A percentile compares a stretch with the other conserved stretches of the same genome.
phyloP scores from a whole-genome alignment of 495 filamentous ascomycete genomes.

The Oidiodendron maius region DNA sequence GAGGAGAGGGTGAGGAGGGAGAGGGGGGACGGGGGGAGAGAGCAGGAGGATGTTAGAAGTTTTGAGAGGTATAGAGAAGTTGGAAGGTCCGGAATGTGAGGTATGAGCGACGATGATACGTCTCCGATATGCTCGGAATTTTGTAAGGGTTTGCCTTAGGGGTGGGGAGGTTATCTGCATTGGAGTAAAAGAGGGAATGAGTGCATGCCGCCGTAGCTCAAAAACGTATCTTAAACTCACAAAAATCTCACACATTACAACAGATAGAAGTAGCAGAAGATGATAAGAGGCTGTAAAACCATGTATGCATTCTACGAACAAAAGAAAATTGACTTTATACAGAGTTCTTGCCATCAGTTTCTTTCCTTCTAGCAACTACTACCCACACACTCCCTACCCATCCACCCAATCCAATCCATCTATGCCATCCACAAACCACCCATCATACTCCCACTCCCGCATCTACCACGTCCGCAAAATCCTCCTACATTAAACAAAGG shows the following conservation, averaged over 20 bases:
- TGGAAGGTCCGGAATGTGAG: slow-evolving; percentile 38
- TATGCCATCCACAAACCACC: no score
- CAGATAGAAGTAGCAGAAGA: no score
- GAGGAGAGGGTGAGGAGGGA: slow-evolving; percentile 6
- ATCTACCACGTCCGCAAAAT: no score
- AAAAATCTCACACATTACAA: no score
- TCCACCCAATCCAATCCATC: neutral
- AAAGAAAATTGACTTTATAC: slow-evolving; percentile 10
- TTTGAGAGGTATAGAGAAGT: slow-evolving; percentile 36
- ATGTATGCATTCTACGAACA: neutral
- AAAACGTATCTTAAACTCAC: no score
- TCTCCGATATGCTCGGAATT: slow-evolving; percentile 1
- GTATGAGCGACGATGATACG: neutral
- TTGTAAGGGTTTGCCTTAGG: slow-evolving; percentile 1
- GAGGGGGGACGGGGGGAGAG: neutral
- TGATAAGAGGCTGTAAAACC: no score
- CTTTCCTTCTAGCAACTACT: neutral
- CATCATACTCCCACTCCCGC: no score
- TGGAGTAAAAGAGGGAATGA: slow-evolving; percentile 2
- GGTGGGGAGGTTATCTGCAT: neutral
- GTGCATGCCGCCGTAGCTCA: no score
- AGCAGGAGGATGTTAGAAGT: slow-evolving; percentile 10
- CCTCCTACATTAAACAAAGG: no score
- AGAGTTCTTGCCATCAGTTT: neutral
- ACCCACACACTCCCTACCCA: neutral